Base-by-base conservation (phyloP, 2,329 filamentous ascomycete species). In the Didymella sp. region DNA sequence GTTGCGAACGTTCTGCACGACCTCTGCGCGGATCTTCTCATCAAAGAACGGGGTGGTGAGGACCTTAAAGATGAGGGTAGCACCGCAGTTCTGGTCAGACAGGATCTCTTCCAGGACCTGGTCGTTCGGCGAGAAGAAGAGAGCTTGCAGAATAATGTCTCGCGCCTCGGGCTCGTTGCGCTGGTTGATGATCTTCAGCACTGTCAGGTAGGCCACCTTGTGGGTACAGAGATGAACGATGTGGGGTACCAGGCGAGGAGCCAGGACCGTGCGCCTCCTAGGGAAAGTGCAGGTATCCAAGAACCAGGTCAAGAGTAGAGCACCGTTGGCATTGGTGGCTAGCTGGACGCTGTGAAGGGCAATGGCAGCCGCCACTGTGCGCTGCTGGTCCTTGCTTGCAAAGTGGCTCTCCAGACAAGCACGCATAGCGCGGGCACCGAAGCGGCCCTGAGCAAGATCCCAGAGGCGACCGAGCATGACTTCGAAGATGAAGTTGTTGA, bases 121-220 rank as follows among this genome's bases (percentile, higher is more conserved):
- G 69, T 98, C 91, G 60, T 94, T 91, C 2, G 87, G 85, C 8
- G 91, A 92, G 78, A 96, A 96, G 84, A 99, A 98, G 30, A 99
- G 81, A 2, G 94, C 93, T 74, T 92, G 89, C 37, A 98, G 82
- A 35, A 99, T 91, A 44, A 86, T 90, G 71, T 99, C 94, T 12
- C 95, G 87, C 3, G 95, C 95, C 60, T 98, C 94, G 0, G 91
- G 84, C 78, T 99, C 95, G 30, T 93, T 91, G 73, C 96, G 92
- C 77, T 99, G 95, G 75, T 99, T 99, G 77, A 99, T 96, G 47
- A 98, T 92, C 81, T 99, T 99, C 56, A 99, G 82, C 1, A 99
- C 94, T 0, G 95, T 99, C 59, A 98, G 83, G 72, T 98, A 98
- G 0, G 95, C 95, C 53, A 99, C 94, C 82, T 98, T 98, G 82